Conservation (phyloP, 257 asterid species). For the Solanum arcanum region DNA sequence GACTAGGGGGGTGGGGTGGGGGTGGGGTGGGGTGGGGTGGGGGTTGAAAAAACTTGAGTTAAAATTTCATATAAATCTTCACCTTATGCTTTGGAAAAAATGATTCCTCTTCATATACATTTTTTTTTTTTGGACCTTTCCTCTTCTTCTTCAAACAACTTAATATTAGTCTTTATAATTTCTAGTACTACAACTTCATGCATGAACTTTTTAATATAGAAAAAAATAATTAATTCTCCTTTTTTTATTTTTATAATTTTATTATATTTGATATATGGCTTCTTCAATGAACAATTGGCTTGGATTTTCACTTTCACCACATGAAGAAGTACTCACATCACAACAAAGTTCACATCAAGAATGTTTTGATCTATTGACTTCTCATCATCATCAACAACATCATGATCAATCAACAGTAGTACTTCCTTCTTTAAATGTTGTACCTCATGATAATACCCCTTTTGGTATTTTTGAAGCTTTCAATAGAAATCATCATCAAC, state of each 20-base stretch:
- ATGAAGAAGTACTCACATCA: slow-evolving; percentile 23
- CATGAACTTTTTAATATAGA: slow-evolving; percentile 21
- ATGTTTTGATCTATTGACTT: slow-evolving; percentile 38
- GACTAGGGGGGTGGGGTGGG: neutral
- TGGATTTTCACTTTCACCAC: slow-evolving; percentile 60
- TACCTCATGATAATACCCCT: slow-evolving; percentile 20
- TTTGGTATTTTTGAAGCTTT: slow-evolving; percentile 45
- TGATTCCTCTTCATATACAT: neutral
- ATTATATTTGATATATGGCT: slow-evolving; percentile 7
- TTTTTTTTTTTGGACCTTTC: slow-evolving; percentile 12
- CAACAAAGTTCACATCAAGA: slow-evolving; percentile 26
- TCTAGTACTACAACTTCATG: slow-evolving; percentile 14
- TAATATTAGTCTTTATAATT: neutral
- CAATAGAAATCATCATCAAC: slow-evolving; percentile 17
- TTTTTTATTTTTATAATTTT: too few relatives aligned
- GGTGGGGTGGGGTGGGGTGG: neutral
- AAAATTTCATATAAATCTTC: slow-evolving; percentile 22
- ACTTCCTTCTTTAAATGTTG: slow-evolving; percentile 33
- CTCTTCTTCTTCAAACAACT: slow-evolving; percentile 16
- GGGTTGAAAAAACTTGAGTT: neutral
- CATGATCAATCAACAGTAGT: slow-evolving; percentile 5
- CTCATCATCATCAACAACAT: slow-evolving; percentile 10
- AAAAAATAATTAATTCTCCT: neutral
- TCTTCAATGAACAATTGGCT: slow-evolving; percentile 62
- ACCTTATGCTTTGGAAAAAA: slow-evolving; percentile 13